These are phyloP conservation scores for Tripterygium wilfordii DNA, from an alignment of 177 flowering plant genomes.

Conservation along the genomic window DNA sequence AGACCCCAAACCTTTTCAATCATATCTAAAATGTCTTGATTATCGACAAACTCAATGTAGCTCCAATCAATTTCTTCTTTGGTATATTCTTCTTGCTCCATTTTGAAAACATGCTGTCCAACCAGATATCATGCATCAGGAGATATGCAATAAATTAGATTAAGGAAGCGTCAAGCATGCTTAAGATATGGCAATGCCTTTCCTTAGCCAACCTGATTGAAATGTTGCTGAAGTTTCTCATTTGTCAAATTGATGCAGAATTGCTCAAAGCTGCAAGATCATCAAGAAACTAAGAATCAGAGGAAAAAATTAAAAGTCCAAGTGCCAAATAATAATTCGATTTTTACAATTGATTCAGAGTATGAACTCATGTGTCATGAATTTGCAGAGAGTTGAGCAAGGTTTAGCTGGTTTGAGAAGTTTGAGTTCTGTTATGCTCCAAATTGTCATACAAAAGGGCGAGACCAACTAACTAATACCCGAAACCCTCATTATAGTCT, in stretches of 20 bases:
- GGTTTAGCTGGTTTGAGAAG: too few species aligned
- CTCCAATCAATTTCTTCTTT: conserved; percentile 52
- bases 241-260: conserved; percentile 96
- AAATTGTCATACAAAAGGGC: too few species aligned
- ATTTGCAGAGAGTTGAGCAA: too few species aligned
- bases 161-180: not conserved
- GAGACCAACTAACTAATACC: too few species aligned
- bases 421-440: too few species aligned
- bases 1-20: conserved; percentile 44
- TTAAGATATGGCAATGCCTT: not conserved
- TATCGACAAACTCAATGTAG: conserved; percentile 54
- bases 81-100: conserved; percentile 57
- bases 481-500: too few species aligned
- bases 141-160: not conserved
- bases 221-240: conserved; percentile 99
- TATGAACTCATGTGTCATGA: too few species aligned
- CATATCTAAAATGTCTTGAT: conserved; percentile 48
- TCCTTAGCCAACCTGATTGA: conserved; percentile 69
- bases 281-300: conserved; percentile 5
- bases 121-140: not conserved
- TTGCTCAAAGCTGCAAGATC: conserved; percentile 85
- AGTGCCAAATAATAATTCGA: too few species aligned
- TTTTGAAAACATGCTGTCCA: conserved; percentile 49
- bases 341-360: too few species aligned
- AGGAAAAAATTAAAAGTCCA: not conserved